Evolutionary conservation across 208 protist genomes (phyloP), one percentile per base, ranked within the genome.

Genomic region (Naegleria gruberi): DNA sequence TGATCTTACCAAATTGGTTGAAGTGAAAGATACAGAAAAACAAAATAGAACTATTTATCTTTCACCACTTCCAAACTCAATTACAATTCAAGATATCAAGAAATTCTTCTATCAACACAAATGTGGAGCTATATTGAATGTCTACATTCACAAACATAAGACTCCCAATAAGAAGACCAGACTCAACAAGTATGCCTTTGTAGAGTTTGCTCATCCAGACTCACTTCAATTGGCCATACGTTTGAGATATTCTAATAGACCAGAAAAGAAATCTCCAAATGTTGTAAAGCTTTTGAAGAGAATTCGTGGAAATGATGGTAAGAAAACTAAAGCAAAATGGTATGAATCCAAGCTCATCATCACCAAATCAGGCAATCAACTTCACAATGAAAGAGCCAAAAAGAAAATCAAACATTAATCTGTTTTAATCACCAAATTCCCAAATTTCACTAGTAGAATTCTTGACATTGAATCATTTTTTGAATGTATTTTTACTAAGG

Each of bases 51-150:
- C 45, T 65, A 26, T 88, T 51, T 57, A 73, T 26, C 19, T 88
- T 23, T 73, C 45, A n/a, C 84, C 84, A n/a, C 34, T 88, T 4
- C 45, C 84, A 3, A 23, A 8, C 8, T 40, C 26, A 26, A 45
- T 88, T 5, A 88, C 44, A 15, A 43, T 26, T 12, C 84, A 88
- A 88, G 45, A 88, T 73, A 47, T 88, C n/a, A 88, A 88, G 34
- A 88, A 41, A 30, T 41, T 88, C 2, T 88, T 88, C 30, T 88
- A 88, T 42, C 34, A 34, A 19, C 40, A 55, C 10, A 65, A 57
- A 30, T 88, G 84, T 42, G 84, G 84, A 73, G 84, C 40, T 37
- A 45, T 41, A 73, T 57, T 88, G 30, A 88, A 88, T 42, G 84
- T 88, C 5, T 65, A 19, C 1, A 88, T 88, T 57, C 34, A 43